Base-by-base conservation (phyloP, 805 yeast species). In the Starmera quercuum region DNA sequence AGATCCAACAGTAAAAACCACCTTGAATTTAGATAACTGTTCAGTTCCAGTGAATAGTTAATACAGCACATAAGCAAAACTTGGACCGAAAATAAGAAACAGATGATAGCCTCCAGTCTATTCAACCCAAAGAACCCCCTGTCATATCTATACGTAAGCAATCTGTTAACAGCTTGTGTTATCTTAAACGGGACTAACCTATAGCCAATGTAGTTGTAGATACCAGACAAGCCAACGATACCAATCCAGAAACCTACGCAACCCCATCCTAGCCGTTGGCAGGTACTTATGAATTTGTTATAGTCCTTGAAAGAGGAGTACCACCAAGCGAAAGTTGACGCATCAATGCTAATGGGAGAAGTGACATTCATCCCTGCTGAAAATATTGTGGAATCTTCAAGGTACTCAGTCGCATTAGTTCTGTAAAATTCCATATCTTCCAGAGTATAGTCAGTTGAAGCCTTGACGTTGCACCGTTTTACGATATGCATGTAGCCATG, bases 221-320 rank as follows among this genome's bases (percentile, higher is more conserved):
- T 11, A 4, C 60, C 49, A 6, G 54, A 49, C 2, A 58, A 20
- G 3, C 44, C 39, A 26, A 62, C 22, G 16, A 63, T 36, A 3
- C 49, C 40, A 2, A 42, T 48, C 68, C 68, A 63, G 31, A 44
- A 63, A 19, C 56, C 57, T 5, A 59, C 49, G 19, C 51, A 36
- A 14, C 64, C 68, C 66, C 66, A 63, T 2, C 66, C 66, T 30
- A 56, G 51, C 54, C 64, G 46, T 35, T 50, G 59, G 24, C 59
- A 53, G 24, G 52, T 44, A 20, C 43, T 29, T 12, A 59, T 56
- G 17, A 49, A 51, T 8, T 45, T 35, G 6, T 56, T 49, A 26
- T 36, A 53, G 24, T 59, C 54, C 31, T 51, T 50, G 36, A 56
- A 58, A n/a, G 52, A 49, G 12, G 36, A 33, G 25, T 53, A 50